These are phyloP conservation scores for Pouteria glomerata DNA, from an alignment of 148 eudicot genomes.

Conservation along the genomic window DNA sequence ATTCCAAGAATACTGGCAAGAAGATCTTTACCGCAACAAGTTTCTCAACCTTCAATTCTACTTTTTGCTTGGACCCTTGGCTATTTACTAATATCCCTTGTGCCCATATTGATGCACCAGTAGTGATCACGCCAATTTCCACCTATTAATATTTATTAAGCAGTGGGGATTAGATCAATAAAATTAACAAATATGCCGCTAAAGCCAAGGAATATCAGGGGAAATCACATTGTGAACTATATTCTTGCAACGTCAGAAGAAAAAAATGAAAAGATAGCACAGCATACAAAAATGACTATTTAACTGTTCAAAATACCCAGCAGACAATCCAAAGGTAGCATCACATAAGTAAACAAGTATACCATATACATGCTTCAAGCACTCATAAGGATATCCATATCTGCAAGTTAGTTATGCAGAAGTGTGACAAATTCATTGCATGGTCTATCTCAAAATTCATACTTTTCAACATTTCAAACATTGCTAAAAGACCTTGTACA, in stretches of 20 bases:
- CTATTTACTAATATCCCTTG: slow-evolving; percentile 75
- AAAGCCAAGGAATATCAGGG: background rate
- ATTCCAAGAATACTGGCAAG: background rate
- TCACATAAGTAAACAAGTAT: too few species aligned
- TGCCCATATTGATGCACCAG: slow-evolving; percentile 86
- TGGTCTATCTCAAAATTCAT: too few species aligned
- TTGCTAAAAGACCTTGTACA: background rate
- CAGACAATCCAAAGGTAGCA: too few species aligned
- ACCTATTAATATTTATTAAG: slow-evolving; percentile 45
- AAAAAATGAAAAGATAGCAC: background rate
- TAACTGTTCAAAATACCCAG: background rate
- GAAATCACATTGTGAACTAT: background rate
- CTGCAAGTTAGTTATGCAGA: background rate
- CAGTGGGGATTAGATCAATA: slow-evolving; percentile 5
- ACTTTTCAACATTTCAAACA: background rate
- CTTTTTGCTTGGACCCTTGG: slow-evolving; percentile 90
- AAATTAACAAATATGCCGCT: background rate
- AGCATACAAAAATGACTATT: background rate
- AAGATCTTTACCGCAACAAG: slow-evolving; percentile 51
- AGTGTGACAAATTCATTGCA: too few species aligned
- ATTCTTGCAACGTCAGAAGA: background rate
- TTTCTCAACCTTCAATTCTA: slow-evolving; percentile 77
- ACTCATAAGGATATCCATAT: background rate
- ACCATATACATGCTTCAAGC: background rate
- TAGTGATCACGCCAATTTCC: slow-evolving; percentile 63